These are phyloP conservation scores for Centaurea solstitialis DNA, from an alignment of 129 eudicot genomes.

Conservation along the genomic window DNA sequence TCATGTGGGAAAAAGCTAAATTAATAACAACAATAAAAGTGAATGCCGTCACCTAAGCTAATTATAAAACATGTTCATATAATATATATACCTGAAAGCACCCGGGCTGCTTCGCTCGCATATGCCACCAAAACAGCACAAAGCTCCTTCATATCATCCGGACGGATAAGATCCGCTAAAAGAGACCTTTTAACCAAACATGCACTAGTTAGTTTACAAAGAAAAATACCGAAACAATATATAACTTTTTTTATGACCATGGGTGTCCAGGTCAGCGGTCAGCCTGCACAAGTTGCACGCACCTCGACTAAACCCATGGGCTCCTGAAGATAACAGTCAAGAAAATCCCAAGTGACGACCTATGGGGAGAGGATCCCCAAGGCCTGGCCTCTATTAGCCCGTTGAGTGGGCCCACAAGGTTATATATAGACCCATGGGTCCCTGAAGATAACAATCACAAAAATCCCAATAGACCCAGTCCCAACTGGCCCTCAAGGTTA, in stretches of 20 bases:
- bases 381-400: neutral
- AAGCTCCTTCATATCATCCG: slow-evolving; percentile 83
- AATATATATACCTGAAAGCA: slow-evolving; percentile 61
- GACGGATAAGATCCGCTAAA: slow-evolving; percentile 80
- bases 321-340: neutral
- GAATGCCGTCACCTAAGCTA: too few relatives aligned
- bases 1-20: too few relatives aligned
- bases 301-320: neutral
- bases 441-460: too few relatives aligned
- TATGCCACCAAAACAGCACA: slow-evolving; percentile 86
- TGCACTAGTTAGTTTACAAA: slow-evolving; percentile 1
- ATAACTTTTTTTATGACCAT: neutral
- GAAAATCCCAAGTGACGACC: neutral
- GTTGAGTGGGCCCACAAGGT: too few relatives aligned
- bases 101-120: slow-evolving; percentile 77
- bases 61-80: neutral
- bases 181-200: slow-evolving; percentile 74
- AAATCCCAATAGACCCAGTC: too few relatives aligned
- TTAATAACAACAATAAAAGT: too few relatives aligned
- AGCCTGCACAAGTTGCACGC: too few relatives aligned
- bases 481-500: too few relatives aligned
- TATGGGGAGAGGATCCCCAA: neutral
- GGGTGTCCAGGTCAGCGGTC: neutral
- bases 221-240: neutral
- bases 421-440: too few relatives aligned